Percentiles rank a stretch among this genome's conserved stretches.
These are phyloP conservation scores for Paraconiothyrium brasiliense DNA, from an alignment of 2,329 filamentous ascomycete genomes.

Conservation along the genomic window DNA sequence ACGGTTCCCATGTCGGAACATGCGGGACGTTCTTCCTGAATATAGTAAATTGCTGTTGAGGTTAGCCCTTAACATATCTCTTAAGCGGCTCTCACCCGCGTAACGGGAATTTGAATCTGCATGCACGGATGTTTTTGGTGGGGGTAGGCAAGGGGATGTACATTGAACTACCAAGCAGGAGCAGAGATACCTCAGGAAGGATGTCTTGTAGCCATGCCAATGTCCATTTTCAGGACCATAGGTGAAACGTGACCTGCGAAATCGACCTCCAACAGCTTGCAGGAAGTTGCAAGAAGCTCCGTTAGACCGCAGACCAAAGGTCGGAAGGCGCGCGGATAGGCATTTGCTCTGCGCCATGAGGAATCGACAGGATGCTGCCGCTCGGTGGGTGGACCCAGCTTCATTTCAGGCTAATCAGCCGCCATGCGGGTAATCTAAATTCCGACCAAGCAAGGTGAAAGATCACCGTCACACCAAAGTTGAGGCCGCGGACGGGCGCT, in stretches of 20 bases:
- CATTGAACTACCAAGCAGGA: background rate
- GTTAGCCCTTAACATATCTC: slow-evolving; percentile 30
- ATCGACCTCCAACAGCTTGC: background rate
- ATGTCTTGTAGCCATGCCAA: background rate
- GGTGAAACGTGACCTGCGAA: background rate
- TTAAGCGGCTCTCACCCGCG: slow-evolving; percentile 35
- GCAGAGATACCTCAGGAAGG: background rate
- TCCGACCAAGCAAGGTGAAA: slow-evolving; percentile 28
- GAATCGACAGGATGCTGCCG: background rate
- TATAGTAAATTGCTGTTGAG: slow-evolving; percentile 31
- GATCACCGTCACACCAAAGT: slow-evolving; percentile 16
- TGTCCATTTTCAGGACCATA: background rate
- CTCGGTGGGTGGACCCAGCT: slow-evolving; percentile 17
- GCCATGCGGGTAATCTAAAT: slow-evolving; percentile 38
- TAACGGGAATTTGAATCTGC: slow-evolving; percentile 28
- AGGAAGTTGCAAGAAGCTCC: background rate
- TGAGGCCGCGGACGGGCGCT: slow-evolving; percentile 16
- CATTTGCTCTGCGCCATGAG: background rate
- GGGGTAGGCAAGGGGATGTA: background rate
- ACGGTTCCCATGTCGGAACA: slow-evolving; percentile 37
- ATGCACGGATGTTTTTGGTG: slow-evolving; percentile 6
- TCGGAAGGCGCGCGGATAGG: background rate
- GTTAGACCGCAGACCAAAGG: background rate
- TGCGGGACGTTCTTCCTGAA: slow-evolving; percentile 46
- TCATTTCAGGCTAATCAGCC: slow-evolving; percentile 43